phyloP scores from a whole-genome alignment of 176 grass and related monocot species.

The Musa schizocarpa region DNA sequence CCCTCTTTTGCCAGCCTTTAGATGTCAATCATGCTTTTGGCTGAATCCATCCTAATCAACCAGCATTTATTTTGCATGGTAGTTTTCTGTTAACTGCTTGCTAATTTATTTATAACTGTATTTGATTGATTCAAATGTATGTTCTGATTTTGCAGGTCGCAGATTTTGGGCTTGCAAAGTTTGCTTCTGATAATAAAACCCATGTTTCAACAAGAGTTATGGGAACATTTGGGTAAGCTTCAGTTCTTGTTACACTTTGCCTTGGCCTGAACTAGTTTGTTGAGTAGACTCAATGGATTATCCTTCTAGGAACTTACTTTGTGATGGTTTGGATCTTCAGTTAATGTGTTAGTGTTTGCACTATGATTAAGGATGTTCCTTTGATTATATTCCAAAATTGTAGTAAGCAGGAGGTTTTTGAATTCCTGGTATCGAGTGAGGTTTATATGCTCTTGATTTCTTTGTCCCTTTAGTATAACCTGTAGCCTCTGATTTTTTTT shows the following conservation, averaged over 20 bases:
- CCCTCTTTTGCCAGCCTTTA: too few relatives aligned
- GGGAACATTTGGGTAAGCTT: conserved; percentile 61
- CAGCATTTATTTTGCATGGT: not conserved
- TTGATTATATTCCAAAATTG: not conserved
- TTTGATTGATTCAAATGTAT: conserved; percentile 10
- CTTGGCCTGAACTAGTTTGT: not conserved
- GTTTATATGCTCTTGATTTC: not conserved
- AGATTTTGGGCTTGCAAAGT: conserved; percentile 70
- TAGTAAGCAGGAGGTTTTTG: not conserved
- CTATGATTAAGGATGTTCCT: too few relatives aligned
- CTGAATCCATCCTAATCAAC: too few relatives aligned
- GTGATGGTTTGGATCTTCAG: too few relatives aligned
- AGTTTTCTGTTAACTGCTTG: not conserved
- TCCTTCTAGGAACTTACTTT: not conserved
- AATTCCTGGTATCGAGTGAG: not conserved
- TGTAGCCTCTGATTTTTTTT: not conserved
- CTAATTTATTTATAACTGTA: not conserved
- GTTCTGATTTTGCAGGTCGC: conserved; percentile 35
- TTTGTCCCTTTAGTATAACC: not conserved
- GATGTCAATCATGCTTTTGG: too few relatives aligned
- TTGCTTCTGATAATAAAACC: conserved; percentile 50
- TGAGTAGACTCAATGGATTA: not conserved
- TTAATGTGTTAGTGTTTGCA: too few relatives aligned
- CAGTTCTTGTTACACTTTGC: not conserved
- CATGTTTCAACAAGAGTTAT: conserved; percentile 76